Evolutionary conservation across 805 yeast species (phyloP).

Genomic region (Wickerhamomyces hampshirensis): DNA sequence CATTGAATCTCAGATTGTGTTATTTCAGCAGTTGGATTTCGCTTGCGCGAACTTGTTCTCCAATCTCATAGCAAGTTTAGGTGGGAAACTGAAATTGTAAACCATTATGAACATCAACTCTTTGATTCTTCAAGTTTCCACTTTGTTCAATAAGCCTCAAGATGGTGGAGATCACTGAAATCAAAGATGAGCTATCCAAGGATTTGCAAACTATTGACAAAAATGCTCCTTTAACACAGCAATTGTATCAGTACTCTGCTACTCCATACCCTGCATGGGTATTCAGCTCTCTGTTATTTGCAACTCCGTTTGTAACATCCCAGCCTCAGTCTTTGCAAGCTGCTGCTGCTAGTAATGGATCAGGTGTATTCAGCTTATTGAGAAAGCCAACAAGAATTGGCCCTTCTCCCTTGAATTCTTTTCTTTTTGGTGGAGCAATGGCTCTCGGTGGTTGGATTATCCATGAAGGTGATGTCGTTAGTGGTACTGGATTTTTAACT

Average conservation of each 20-base stretch:
- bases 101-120: not conserved
- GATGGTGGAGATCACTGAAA: constrained; percentile 24
- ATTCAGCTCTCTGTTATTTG: constrained; percentile 32
- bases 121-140: constrained; percentile 42
- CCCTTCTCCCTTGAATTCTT: constrained; percentile 33
- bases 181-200: constrained; percentile 15
- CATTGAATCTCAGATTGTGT: no score
- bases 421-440: constrained; percentile 56
- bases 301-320: constrained; percentile 32
- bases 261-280: constrained; percentile 48
- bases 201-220: constrained; percentile 8
- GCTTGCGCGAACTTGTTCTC: not conserved
- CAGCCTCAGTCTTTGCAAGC: constrained; percentile 21
- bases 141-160: no score
- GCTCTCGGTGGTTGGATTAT: constrained; percentile 71
- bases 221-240: constrained; percentile 12
- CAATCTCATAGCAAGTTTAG: not conserved
- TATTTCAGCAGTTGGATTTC: no score
- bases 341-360: constrained; percentile 4
- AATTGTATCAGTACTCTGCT: constrained; percentile 27
- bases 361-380: constrained; percentile 6
- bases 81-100: no score
- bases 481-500: constrained; percentile 75
- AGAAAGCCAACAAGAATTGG: constrained; percentile 22
- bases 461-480: constrained; percentile 66